Evolutionary conservation across 441 rosid species (phyloP).

Genomic region (Erysimum cheiri): DNA sequence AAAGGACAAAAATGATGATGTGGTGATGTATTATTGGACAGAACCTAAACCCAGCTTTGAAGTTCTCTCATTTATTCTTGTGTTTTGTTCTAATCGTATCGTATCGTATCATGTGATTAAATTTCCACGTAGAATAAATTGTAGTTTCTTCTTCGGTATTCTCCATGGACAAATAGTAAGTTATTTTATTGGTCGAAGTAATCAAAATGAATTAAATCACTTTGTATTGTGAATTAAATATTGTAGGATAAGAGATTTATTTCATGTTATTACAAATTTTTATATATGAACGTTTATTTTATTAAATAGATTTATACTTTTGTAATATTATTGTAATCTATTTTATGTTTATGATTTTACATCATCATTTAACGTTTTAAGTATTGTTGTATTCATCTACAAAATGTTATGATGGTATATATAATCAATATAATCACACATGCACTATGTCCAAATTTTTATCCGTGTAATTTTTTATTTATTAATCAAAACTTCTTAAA

Average conservation of each 20-base stretch:
- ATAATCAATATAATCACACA: no score
- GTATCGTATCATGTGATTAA: no score
- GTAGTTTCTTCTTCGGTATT: neutral
- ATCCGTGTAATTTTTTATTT: no score
- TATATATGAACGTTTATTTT: neutral
- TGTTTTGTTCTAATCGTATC: neutral
- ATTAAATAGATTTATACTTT: neutral
- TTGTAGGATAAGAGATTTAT: no score
- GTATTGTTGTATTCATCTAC: no score
- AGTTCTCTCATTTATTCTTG: slow-evolving; percentile 22
- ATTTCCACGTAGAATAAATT: no score
- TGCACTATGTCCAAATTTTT: no score
- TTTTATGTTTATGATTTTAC: no score
- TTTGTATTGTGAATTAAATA: neutral
- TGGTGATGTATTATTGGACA: slow-evolving; percentile 18
- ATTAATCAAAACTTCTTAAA: no score
- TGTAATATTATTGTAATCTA: no score
- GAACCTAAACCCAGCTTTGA: slow-evolving; percentile 31
- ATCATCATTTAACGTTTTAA: no score
- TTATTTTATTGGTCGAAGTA: neutral
- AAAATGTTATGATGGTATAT: no score
- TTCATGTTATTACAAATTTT: neutral
- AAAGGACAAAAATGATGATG: slow-evolving; percentile 31
- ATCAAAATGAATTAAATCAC: neutral
- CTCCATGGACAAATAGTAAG: neutral